These are phyloP conservation scores for Fraxinus velutina DNA, from an alignment of 305 asterid genomes.

Conservation along the genomic window DNA sequence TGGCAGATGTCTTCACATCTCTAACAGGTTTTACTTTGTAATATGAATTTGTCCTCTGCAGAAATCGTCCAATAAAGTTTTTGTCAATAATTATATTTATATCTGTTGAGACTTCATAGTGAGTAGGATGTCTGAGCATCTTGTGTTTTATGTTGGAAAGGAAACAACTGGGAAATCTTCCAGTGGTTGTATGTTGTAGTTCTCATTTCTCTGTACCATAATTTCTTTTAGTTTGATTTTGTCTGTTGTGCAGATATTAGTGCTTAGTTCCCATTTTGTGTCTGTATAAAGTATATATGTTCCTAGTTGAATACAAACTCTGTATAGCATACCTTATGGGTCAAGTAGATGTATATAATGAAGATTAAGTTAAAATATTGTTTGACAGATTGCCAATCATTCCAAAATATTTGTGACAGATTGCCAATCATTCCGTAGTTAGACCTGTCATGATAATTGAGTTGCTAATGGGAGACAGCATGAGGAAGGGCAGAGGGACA, in stretches of 20 bases:
- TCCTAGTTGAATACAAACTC: background rate
- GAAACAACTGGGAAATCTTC: background rate
- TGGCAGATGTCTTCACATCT: slow-evolving; percentile 57
- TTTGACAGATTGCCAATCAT: background rate
- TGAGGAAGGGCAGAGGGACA: background rate
- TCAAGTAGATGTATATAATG: background rate
- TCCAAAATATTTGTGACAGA: too few species aligned
- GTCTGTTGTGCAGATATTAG: background rate
- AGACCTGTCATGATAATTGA: background rate
- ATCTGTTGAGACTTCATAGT: slow-evolving; percentile 12
- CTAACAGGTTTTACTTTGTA: slow-evolving; percentile 50
- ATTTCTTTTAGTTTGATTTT: background rate
- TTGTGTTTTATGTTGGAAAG: background rate
- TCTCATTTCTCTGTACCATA: background rate
- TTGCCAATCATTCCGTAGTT: background rate
- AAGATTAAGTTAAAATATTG: background rate
- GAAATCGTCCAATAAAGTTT: background rate
- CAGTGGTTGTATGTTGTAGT: background rate
- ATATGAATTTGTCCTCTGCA: background rate
- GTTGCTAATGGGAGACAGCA: background rate
- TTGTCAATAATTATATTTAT: slow-evolving; percentile 8
- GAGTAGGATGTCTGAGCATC: background rate
- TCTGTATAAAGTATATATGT: background rate
- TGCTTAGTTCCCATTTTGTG: background rate
- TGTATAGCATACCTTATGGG: background rate